phyloP scores from a whole-genome alignment of 2,329 filamentous ascomycete species.

The Cercospora brassicicola region DNA sequence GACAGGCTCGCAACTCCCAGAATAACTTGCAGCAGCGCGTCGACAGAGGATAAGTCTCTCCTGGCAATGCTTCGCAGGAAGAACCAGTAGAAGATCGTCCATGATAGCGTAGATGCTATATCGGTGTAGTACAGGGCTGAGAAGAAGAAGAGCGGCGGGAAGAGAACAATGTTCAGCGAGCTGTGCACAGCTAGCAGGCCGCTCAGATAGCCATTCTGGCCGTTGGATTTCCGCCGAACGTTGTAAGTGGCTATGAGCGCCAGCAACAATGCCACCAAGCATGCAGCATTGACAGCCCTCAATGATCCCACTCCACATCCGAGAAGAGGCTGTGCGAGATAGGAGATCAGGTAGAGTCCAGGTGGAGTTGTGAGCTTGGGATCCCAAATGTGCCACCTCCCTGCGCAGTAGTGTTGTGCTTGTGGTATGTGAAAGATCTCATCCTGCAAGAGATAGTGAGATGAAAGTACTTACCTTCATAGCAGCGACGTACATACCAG shows the following conservation, averaged over 20 bases:
- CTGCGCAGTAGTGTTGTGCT: constrained; percentile 79
- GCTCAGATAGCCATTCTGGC: constrained; percentile 17
- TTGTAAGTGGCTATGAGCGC: constrained; percentile 30
- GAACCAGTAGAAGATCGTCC: constrained; percentile 67
- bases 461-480: constrained; percentile 26
- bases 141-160: constrained; percentile 94
- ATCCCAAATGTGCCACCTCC: constrained; percentile 78
- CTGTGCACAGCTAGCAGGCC: constrained; percentile 47
- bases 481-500: constrained; percentile 47
- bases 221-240: constrained; percentile 27
- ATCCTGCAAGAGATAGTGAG: constrained; percentile 56
- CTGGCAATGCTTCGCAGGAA: constrained; percentile 42
- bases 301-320: constrained; percentile 44
- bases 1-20: constrained; percentile 67
- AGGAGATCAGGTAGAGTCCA: constrained; percentile 60
- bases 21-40: constrained; percentile 40
- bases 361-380: constrained; percentile 97
- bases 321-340: constrained; percentile 41
- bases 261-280: constrained; percentile 41
- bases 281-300: constrained; percentile 42
- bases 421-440: constrained; percentile 89
- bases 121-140: constrained; percentile 95
- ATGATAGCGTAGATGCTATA: constrained; percentile 73
- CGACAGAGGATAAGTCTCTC: constrained; percentile 24
- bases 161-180: constrained; percentile 76